phyloP scores from a whole-genome alignment of 495 filamentous ascomycete genomes.

The Bombardia bombarda region DNA sequence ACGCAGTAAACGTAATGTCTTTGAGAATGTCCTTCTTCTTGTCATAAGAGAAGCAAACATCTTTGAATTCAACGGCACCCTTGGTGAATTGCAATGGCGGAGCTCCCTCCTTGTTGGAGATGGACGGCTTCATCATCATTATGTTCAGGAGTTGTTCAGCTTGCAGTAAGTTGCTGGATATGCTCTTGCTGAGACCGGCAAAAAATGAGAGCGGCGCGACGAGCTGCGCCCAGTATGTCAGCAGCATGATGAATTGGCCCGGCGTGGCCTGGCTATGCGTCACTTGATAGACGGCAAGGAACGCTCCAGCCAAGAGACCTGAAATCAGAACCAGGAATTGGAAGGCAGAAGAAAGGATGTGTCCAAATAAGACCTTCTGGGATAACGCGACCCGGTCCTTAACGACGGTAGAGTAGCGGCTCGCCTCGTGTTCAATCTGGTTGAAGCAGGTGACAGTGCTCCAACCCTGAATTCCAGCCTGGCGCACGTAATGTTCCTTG shows the following conservation, averaged over 20 bases:
- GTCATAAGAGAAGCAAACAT: conserved; percentile 67
- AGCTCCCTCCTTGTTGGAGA: conserved; percentile 49
- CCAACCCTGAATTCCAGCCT: conserved; percentile 62
- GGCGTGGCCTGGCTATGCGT: conserved; percentile 45
- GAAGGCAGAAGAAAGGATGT: conserved; percentile 38
- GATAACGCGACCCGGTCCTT: conserved; percentile 32
- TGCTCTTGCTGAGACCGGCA: conserved; percentile 48
- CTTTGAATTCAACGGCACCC: conserved; percentile 56
- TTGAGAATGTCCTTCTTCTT: conserved; percentile 57
- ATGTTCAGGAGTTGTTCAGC: conserved; percentile 66
- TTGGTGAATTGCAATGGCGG: conserved; percentile 44
- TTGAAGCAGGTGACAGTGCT: conserved; percentile 67
- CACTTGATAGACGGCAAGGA: conserved; percentile 63
- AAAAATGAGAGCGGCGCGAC: conserved; percentile 56
- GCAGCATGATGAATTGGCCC: conserved; percentile 62
- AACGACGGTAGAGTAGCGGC: conserved; percentile 47
- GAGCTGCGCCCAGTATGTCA: conserved; percentile 63
- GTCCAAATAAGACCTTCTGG: conserved; percentile 32
- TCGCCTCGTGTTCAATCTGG: conserved; percentile 55
- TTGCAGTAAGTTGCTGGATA: conserved; percentile 57
- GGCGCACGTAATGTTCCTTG: conserved; percentile 51
- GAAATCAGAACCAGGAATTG: conserved; percentile 54
- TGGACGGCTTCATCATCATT: conserved; percentile 56
- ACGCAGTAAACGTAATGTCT: conserved; percentile 51
- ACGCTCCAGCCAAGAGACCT: conserved; percentile 54